Conservation (phyloP, 2,329 filamentous ascomycete genomes). For the Arthrobotrys sinensis region DNA sequence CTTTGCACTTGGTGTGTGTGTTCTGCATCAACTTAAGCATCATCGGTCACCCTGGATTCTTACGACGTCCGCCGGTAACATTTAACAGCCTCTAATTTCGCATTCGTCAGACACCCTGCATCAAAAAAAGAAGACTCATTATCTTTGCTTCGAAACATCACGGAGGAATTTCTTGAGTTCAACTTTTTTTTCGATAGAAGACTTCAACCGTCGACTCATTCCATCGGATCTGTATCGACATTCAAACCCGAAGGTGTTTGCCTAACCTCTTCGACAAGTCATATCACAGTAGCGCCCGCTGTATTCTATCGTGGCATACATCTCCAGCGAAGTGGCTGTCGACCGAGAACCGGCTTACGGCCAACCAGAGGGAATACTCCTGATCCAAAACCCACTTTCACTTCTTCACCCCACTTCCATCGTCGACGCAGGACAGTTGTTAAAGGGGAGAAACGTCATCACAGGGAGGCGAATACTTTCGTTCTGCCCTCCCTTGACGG, state of each 20-base stretch:
- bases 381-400: slow-evolving; percentile 29
- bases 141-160: slow-evolving; percentile 15
- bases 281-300: slow-evolving; percentile 41
- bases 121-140: slow-evolving; percentile 22
- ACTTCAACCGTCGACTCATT: background rate
- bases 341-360: slow-evolving; percentile 32
- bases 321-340: slow-evolving; percentile 33
- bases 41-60: slow-evolving; percentile 31
- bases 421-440: slow-evolving; percentile 56
- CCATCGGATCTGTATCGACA: slow-evolving; percentile 19
- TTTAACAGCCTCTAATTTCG: slow-evolving; percentile 40
- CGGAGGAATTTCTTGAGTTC: slow-evolving; percentile 16
- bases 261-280: slow-evolving; percentile 49
- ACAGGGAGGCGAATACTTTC: slow-evolving; percentile 55
- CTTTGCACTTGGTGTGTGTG: slow-evolving; percentile 28
- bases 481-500: slow-evolving; percentile 61
- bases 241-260: slow-evolving; percentile 2
- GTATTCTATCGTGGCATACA: slow-evolving; percentile 53
- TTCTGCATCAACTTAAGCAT: slow-evolving; percentile 18
- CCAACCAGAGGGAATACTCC: slow-evolving; percentile 32
- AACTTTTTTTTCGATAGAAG: background rate
- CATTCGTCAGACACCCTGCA: slow-evolving; percentile 41
- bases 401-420: slow-evolving; percentile 38
- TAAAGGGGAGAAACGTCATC: slow-evolving; percentile 55
- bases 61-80: slow-evolving; percentile 25